Conservation (phyloP, 768 basidiomycete genomes). For the Termitomyces sp. region DNA sequence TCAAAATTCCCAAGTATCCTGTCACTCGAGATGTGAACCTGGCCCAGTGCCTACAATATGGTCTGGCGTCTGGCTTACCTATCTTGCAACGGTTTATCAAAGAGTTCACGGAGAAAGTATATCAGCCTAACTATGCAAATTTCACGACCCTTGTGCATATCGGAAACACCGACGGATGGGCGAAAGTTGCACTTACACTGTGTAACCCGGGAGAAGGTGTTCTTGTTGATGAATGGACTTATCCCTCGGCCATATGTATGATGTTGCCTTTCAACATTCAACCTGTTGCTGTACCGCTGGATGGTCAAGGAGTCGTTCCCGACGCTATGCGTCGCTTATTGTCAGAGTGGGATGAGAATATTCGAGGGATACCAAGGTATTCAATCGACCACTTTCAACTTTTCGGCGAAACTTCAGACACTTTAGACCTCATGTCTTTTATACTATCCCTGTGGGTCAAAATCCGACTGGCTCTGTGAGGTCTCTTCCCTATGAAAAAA, state of each 20-base stretch:
- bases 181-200: slow-evolving; percentile 53
- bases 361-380: slow-evolving; percentile 54
- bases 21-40: too few relatives aligned
- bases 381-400: slow-evolving; percentile 4
- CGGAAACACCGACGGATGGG: slow-evolving; percentile 75
- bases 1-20: slow-evolving; percentile 64
- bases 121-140: slow-evolving; percentile 59
- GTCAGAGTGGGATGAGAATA: slow-evolving; percentile 59
- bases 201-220: slow-evolving; percentile 68
- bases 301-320: slow-evolving; percentile 68
- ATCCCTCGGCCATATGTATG: slow-evolving; percentile 48
- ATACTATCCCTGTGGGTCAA: slow-evolving; percentile 79
- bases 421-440: slow-evolving; percentile 66
- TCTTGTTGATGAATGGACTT: slow-evolving; percentile 70
- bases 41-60: slow-evolving; percentile 68
- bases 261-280: slow-evolving; percentile 38
- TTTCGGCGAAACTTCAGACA: neutral
- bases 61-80: slow-evolving; percentile 47
- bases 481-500: slow-evolving; percentile 1
- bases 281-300: slow-evolving; percentile 60
- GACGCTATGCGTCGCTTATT: slow-evolving; percentile 57
- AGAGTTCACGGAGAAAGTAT: slow-evolving; percentile 52
- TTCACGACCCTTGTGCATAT: slow-evolving; percentile 53
- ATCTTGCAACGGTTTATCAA: slow-evolving; percentile 53
- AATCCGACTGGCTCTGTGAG: slow-evolving; percentile 76